phyloP scores from a whole-genome alignment of 768 basidiomycete genomes.

The Trametes elegans region DNA sequence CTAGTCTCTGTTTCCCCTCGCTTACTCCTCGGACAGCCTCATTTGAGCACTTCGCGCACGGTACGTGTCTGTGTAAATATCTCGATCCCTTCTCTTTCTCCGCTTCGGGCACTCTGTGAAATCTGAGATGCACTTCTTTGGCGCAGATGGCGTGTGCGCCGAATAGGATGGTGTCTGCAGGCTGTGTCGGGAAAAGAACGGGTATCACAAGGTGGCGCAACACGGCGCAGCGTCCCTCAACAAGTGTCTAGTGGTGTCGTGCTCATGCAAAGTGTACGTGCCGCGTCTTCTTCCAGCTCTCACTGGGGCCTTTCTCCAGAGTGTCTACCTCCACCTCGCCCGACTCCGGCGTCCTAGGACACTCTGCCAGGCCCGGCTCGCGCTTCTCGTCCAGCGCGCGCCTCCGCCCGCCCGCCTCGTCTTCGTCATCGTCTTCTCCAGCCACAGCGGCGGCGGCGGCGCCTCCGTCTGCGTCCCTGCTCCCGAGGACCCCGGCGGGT shows the following conservation, averaged over 20 bases:
- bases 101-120: too few species aligned
- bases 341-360: neutral
- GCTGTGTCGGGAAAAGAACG: too few species aligned
- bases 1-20: constrained; percentile 2
- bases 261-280: constrained; percentile 14
- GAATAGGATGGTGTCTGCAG: too few species aligned
- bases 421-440: neutral
- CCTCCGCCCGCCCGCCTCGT: neutral
- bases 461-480: neutral
- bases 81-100: neutral
- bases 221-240: neutral
- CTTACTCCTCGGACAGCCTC: constrained; percentile 5
- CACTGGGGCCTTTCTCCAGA: constrained; percentile 3
- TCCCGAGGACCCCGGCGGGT: neutral
- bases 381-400: constrained; percentile 1
- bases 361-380: neutral
- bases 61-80: constrained; percentile 1
- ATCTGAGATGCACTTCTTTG: too few species aligned
- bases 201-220: constrained; percentile 1
- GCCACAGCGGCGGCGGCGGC: too few species aligned
- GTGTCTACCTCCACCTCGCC: constrained; percentile 7
- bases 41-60: neutral
- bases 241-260: neutral
- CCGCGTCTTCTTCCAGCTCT: neutral
- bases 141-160: neutral